A percentile compares a stretch with the other conserved stretches of the same genome.
Evolutionary conservation across 2,329 filamentous ascomycete species (phyloP).

Genomic region (Exophiala mesophila): DNA sequence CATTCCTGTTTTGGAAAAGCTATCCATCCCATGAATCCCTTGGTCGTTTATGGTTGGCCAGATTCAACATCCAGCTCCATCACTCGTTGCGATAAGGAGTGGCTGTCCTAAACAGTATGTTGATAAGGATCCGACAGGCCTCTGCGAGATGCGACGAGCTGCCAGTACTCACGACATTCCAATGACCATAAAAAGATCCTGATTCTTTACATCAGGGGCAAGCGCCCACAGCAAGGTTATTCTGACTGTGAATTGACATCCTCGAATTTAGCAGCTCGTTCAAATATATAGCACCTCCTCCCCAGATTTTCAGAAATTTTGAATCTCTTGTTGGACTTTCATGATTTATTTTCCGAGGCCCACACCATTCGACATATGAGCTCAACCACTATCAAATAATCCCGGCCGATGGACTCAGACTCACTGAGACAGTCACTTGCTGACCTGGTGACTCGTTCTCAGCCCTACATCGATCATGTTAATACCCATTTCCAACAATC

Average conservation of each 20-base stretch:
- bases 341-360: no score
- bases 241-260: no score
- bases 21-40: conserved; percentile 9
- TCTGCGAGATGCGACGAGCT: not conserved
- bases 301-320: no score
- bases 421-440: conserved; percentile 9
- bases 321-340: no score
- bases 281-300: no score
- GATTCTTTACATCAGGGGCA: no score
- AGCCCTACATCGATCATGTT: conserved; percentile 17
- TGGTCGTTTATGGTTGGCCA: conserved; percentile 16
- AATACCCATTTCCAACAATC: conserved; percentile 13
- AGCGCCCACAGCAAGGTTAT: no score
- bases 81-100: conserved; percentile 1
- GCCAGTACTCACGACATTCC: no score
- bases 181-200: no score
- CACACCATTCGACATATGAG: no score
- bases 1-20: conserved; percentile 15
- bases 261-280: no score
- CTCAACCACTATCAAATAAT: no score
- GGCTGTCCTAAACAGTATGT: not conserved
- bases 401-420: conserved; percentile 18
- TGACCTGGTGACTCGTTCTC: conserved; percentile 16
- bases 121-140: conserved; percentile 17
- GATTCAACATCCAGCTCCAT: conserved; percentile 6